phyloP scores from a whole-genome alignment of 176 grass and related monocot species.

The Paspalum vaginatum region DNA sequence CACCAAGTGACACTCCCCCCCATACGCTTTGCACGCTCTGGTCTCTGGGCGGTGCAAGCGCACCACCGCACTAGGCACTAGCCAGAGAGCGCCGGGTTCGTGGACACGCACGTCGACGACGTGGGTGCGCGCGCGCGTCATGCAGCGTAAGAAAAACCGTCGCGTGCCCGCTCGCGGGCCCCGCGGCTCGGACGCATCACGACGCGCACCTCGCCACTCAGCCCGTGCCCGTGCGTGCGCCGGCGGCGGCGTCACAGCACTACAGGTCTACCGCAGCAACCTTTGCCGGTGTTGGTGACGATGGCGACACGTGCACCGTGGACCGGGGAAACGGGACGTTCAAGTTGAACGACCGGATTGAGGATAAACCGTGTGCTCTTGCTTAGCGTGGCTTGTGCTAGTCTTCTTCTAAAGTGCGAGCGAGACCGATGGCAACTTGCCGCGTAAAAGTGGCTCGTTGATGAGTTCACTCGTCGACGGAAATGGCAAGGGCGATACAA shows the following conservation, averaged over 20 bases:
- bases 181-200: not conserved
- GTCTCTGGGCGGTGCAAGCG: constrained; percentile 22
- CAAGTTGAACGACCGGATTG: not conserved
- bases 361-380: not conserved
- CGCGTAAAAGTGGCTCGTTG: not conserved
- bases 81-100: not conserved
- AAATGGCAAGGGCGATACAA: not conserved
- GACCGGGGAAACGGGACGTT: not conserved
- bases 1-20: not conserved
- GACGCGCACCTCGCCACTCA: constrained; percentile 27
- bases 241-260: not conserved
- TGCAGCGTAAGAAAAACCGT: not conserved
- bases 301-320: constrained; percentile 30
- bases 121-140: not conserved
- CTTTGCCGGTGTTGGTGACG: constrained; percentile 3
- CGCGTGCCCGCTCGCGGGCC: not conserved
- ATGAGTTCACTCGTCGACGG: not conserved
- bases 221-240: constrained; percentile 11
- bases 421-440: not conserved
- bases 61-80: not conserved
- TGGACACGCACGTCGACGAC: not conserved
- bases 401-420: not conserved
- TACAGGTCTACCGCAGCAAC: not conserved
- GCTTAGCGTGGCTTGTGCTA: not conserved
- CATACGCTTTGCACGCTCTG: not conserved